A percentile compares a stretch with the other conserved stretches of the same genome.
Evolutionary conservation across 495 filamentous ascomycete genomes (phyloP).

Genomic region (Talaromyces trachyspermus): DNA sequence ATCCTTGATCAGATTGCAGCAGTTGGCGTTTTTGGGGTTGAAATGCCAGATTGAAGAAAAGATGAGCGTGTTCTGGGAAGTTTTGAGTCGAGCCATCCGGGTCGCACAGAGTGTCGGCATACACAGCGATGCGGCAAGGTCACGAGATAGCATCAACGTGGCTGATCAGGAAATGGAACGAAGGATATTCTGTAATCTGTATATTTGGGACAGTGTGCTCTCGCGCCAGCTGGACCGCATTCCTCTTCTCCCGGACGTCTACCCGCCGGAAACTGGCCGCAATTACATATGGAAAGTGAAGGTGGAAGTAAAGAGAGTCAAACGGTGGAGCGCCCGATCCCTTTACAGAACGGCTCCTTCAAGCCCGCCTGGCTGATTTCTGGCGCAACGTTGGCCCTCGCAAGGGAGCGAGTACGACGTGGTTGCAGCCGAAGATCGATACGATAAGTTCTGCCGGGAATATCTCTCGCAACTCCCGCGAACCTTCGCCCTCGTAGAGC

Average conservation of each 20-base stretch:
- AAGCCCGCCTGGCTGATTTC: slow-evolving; percentile 16
- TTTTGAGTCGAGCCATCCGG: not conserved
- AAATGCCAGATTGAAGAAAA: not conserved
- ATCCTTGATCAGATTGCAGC: not conserved
- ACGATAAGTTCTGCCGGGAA: slow-evolving; percentile 18
- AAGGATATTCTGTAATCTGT: slow-evolving; percentile 21
- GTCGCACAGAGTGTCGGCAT: not conserved
- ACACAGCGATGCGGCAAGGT: not conserved
- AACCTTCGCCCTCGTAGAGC: slow-evolving; percentile 15
- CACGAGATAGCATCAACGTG: not conserved
- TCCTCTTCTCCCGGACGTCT: not conserved
- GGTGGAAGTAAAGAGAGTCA: too few species aligned
- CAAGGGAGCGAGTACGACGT: slow-evolving; percentile 10
- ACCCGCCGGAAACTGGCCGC: not conserved
- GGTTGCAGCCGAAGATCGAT: slow-evolving; percentile 13
- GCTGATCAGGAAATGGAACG: slow-evolving; percentile 18
- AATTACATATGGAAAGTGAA: not conserved
- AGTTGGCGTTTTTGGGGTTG: not conserved
- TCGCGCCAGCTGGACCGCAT: slow-evolving; percentile 5
- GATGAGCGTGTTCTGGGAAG: not conserved
- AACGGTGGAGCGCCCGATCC: not conserved
- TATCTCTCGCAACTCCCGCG: slow-evolving; percentile 15
- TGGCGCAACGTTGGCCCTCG: slow-evolving; percentile 10
- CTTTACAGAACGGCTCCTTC: slow-evolving; percentile 20
- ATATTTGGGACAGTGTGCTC: slow-evolving; percentile 17